phyloP scores from a whole-genome alignment of 1,284 basidiomycete genomes.

The Sporisorium exsertum region DNA sequence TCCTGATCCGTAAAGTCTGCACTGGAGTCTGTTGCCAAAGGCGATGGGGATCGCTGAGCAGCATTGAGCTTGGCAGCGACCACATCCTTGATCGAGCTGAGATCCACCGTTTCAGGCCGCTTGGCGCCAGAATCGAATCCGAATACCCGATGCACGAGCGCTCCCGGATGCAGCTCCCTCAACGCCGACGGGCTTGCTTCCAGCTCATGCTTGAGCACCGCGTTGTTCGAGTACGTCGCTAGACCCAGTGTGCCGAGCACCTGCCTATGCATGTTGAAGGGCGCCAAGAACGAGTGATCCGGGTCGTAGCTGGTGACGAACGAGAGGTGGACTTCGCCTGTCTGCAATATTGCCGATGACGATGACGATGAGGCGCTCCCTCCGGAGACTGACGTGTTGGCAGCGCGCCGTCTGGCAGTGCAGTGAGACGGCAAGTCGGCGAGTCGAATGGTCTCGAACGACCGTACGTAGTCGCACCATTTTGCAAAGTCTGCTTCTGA shows the following conservation, averaged over 20 bases:
- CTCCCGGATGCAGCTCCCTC: conserved; percentile 58
- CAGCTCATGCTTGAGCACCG: conserved; percentile 32
- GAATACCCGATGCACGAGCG: conserved; percentile 63
- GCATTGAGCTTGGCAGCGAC: conserved; percentile 32
- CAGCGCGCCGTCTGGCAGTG: conserved; percentile 19
- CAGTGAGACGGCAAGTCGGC: conserved; percentile 55
- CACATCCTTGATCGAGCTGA: conserved; percentile 50
- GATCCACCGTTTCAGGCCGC: conserved; percentile 50
- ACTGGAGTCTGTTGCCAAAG: background rate
- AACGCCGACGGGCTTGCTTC: conserved; percentile 52
- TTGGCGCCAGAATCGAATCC: conserved; percentile 62
- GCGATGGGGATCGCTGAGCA: conserved; percentile 2
- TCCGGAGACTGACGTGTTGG: conserved; percentile 3
- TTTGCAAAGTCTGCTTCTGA: conserved; percentile 58
- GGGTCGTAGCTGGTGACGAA: conserved; percentile 67
- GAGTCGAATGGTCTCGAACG: conserved; percentile 56
- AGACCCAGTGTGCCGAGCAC: conserved; percentile 66
- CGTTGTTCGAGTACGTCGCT: conserved; percentile 36
- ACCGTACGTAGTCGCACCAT: conserved; percentile 58
- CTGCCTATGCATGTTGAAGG: conserved; percentile 63
- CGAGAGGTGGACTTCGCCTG: conserved; percentile 64
- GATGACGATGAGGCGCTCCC: conserved; percentile 5
- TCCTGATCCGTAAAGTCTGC: background rate
- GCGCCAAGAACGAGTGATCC: conserved; percentile 63
- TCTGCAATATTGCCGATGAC: conserved; percentile 45